Conservation (phyloP, 1,284 basidiomycete species). For the Pulveroboletus sp. region DNA sequence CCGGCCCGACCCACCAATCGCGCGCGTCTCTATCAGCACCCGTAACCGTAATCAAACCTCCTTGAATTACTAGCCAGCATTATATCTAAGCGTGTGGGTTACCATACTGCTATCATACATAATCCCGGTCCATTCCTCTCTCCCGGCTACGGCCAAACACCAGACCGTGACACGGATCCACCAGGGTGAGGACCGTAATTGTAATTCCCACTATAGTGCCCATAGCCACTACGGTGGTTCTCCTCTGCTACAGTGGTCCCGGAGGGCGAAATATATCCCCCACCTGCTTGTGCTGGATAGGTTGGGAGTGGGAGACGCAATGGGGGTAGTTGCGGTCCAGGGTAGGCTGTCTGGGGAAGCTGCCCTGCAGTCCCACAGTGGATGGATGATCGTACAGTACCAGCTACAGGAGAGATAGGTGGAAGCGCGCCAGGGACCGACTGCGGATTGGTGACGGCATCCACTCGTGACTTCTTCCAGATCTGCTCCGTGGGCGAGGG, state of each 20-base stretch:
- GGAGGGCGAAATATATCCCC: conserved; percentile 29
- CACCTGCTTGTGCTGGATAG: conserved; percentile 23
- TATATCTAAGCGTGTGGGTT: conserved; percentile 14
- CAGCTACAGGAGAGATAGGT: conserved; percentile 25
- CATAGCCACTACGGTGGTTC: conserved; percentile 26
- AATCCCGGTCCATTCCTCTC: conserved; percentile 3
- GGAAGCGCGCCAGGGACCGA: conserved; percentile 17
- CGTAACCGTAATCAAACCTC: background rate
- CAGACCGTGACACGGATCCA: conserved; percentile 29
- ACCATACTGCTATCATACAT: conserved; percentile 29
- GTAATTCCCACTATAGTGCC: conserved; percentile 31
- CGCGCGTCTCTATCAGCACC: background rate
- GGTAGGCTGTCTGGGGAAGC: conserved; percentile 23
- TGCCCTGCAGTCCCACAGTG: conserved; percentile 21
- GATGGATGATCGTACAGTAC: conserved; percentile 15
- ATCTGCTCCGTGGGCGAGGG: conserved; percentile 60
- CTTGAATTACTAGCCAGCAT: conserved; percentile 9
- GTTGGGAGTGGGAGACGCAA: conserved; percentile 29
- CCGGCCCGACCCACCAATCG: conserved; percentile 20
- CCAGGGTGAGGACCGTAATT: conserved; percentile 24
- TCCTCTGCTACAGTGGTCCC: conserved; percentile 21
- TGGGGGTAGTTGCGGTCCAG: conserved; percentile 32
- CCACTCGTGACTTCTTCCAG: conserved; percentile 71
- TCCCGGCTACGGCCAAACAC: conserved; percentile 32
- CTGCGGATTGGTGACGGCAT: conserved; percentile 29